Percentiles rank a stretch among this genome's conserved stretches.
Conservation (phyloP, 2,329 filamentous ascomycete genomes). For the Coleophoma eucalyptorum region DNA sequence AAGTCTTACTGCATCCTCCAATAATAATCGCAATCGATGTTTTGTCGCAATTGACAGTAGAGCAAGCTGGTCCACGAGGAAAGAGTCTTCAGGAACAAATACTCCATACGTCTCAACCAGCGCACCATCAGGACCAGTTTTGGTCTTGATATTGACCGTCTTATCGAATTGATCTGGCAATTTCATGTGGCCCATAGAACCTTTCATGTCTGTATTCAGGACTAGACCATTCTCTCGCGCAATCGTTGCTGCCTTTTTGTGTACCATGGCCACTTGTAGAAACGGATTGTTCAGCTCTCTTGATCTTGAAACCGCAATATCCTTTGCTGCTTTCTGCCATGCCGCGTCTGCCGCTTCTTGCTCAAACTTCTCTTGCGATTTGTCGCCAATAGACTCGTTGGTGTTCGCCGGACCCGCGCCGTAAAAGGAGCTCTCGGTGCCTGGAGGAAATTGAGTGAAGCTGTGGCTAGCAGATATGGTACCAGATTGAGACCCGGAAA, state of each 20-base stretch:
- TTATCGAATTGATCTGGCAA: conserved; percentile 22
- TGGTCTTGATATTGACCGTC: conserved; percentile 47
- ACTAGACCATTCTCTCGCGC: conserved; percentile 53
- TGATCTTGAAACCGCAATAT: conserved; percentile 50
- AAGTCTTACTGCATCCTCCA: conserved; percentile 73
- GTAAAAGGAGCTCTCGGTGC: conserved; percentile 55
- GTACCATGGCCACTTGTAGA: conserved; percentile 22
- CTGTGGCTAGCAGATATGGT: conserved; percentile 38
- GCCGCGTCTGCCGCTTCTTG: conserved; percentile 62
- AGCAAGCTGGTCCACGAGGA: conserved; percentile 77
- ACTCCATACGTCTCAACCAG: conserved; percentile 61
- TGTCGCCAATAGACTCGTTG: conserved; percentile 38
- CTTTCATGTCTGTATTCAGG: conserved; percentile 53
- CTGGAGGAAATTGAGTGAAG: conserved; percentile 51
- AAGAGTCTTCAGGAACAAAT: conserved; percentile 72
- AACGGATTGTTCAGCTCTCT: conserved; percentile 55
- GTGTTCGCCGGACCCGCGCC: conserved; percentile 65
- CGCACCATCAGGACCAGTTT: conserved; percentile 59
- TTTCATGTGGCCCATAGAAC: conserved; percentile 38
- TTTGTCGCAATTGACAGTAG: conserved; percentile 80
- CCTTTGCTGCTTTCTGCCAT: conserved; percentile 59
- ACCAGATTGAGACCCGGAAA: conserved; percentile 35
- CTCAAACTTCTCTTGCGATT: conserved; percentile 59
- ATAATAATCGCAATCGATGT: conserved; percentile 68
- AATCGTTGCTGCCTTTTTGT: conserved; percentile 48